A percentile compares a stretch with the other conserved stretches of the same genome.
Conservation (phyloP, 352 stramenopile genomes). For the Aphanomyces stellatus region DNA sequence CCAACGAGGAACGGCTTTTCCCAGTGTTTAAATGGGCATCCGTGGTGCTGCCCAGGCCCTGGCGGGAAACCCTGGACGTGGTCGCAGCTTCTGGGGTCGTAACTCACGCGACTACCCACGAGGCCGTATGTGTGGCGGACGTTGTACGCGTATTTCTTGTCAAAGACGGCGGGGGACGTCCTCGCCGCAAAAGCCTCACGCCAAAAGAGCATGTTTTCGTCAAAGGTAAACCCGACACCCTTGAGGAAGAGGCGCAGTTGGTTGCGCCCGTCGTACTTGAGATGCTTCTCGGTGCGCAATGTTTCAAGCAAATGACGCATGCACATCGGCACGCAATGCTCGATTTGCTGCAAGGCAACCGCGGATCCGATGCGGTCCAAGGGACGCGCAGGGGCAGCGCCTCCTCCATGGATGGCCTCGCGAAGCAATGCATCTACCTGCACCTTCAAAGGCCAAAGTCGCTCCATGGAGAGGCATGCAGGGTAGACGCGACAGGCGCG, state of each 20-base stretch:
- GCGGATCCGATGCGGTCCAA: conserved; percentile 36
- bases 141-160: conserved; percentile 79
- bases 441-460: conserved; percentile 31
- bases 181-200: conserved; percentile 55
- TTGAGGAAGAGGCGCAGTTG: conserved; percentile 84
- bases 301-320: conserved; percentile 71
- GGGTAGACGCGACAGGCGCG: conserved; percentile 30
- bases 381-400: background rate
- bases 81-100: conserved; percentile 44
- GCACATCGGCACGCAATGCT: conserved; percentile 65
- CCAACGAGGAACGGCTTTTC: conserved; percentile 30
- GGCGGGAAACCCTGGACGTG: conserved; percentile 46
- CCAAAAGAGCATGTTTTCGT: conserved; percentile 72
- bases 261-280: conserved; percentile 80
- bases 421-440: conserved; percentile 30
- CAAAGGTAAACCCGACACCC: conserved; percentile 62
- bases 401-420: conserved; percentile 8
- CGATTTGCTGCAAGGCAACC: conserved; percentile 62
- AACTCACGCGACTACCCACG: conserved; percentile 66
- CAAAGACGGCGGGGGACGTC: conserved; percentile 55
- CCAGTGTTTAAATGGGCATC: conserved; percentile 79
- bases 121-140: conserved; percentile 83
- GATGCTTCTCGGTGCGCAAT: conserved; percentile 61
- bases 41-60: conserved; percentile 62
- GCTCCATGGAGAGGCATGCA: conserved; percentile 31